phyloP scores from a whole-genome alignment of 1,284 basidiomycete species.

The Vanrija pseudolonga region DNA sequence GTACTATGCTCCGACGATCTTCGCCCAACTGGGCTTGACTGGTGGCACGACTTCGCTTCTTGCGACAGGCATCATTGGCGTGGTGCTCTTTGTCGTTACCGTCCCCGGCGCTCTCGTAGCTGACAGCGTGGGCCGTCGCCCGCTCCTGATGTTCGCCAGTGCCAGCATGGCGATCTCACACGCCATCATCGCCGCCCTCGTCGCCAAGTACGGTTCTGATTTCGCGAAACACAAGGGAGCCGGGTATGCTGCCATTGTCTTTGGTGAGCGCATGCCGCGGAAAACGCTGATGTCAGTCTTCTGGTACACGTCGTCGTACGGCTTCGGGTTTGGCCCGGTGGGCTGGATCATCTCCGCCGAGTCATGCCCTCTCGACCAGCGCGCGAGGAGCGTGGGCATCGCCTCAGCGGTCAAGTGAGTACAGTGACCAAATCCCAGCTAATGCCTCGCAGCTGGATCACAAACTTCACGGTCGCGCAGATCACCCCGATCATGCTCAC shows the following conservation, averaged over 20 bases:
- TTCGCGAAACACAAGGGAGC: slow-evolving; percentile 19
- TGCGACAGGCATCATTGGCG: slow-evolving; percentile 42
- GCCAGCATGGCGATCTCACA: slow-evolving; percentile 16
- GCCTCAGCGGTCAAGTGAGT: slow-evolving; percentile 6
- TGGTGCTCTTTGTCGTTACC: slow-evolving; percentile 38
- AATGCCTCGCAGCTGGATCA: background rate
- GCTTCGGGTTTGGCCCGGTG: slow-evolving; percentile 12
- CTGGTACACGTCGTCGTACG: slow-evolving; percentile 4
- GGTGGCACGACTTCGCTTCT: slow-evolving; percentile 29
- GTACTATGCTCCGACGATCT: slow-evolving; percentile 41
- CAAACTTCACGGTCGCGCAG: slow-evolving; percentile 13
- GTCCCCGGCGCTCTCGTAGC: slow-evolving; percentile 38
- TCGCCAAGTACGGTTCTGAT: slow-evolving; percentile 20
- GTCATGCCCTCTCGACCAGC: slow-evolving; percentile 13
- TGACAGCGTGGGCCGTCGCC: slow-evolving; percentile 43
- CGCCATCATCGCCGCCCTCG: slow-evolving; percentile 28
- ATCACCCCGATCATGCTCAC: slow-evolving; percentile 40
- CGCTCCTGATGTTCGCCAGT: slow-evolving; percentile 32
- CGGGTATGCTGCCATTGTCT: slow-evolving; percentile 28
- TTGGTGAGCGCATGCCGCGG: slow-evolving; percentile 1
- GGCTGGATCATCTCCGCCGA: slow-evolving; percentile 18
- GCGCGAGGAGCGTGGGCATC: slow-evolving; percentile 11
- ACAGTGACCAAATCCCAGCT: background rate
- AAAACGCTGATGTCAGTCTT: background rate
- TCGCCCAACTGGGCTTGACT: slow-evolving; percentile 37